Evolutionary conservation across 768 basidiomycete species (phyloP), one percentile per base, ranked within the genome.

Genomic region (Chalciporus sphaerocephalus): DNA sequence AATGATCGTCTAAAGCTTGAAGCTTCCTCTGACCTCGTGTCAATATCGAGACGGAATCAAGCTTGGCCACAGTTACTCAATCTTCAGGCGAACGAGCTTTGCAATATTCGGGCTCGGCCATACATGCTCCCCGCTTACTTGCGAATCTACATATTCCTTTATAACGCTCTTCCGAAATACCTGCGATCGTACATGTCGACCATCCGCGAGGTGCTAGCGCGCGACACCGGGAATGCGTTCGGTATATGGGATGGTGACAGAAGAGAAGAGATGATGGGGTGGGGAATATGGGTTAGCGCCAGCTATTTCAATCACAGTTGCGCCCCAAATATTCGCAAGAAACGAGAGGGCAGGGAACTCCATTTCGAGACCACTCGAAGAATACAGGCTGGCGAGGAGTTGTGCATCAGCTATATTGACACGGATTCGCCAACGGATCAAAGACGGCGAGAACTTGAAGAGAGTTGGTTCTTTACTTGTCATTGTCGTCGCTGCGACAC

Each of bases 241-340:
- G 84, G 83, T 13, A 74, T 86, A 37, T 85, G 79, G 79, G 81
- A 85, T 48, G 57, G 74, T 59, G 65, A 69, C 62, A 23, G 61
- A 61, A 44, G 64, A 66, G 48, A 67, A 39, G 80, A 81, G 61
- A 79, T 83, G 81, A 57, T 84, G 16, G 83, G 83, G 18, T 86
- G 80, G 75, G 79, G 74, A 5, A 69, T 83, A 50, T 85, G 80
- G 61, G 61, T 74, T 6, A 74, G 72, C 39, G 80, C 74, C 1
- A 81, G 81, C 16, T 83, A 79, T 62, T 86, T 85, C 57, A 86
- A 86, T 52, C 83, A 86, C 56, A 73, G 84, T 56, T 81, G 79
- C 53, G 56, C 65, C 5, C 78, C 80, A 8, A 81, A 79, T 40
- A 52, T 81, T 10, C 63, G 64, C 22, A 82, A 79, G 57, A 62